These are phyloP conservation scores for Durusdinium trenchii DNA, from an alignment of 73 alveolate genomes.

Conservation along the genomic window DNA sequence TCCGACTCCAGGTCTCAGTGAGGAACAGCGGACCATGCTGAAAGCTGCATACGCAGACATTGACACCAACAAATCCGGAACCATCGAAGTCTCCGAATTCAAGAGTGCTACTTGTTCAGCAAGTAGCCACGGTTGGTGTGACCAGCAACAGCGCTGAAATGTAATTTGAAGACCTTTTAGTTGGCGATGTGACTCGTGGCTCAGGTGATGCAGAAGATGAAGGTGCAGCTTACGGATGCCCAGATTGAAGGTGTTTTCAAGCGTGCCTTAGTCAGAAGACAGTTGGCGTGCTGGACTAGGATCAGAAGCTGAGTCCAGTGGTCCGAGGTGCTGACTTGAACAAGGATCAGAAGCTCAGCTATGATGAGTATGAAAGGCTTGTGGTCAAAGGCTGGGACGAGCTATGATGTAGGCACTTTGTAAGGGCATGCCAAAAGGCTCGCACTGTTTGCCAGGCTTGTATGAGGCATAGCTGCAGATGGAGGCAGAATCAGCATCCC, in stretches of 20 bases:
- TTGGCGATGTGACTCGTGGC: neutral
- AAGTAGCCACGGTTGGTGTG: no score
- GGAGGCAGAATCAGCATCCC: no score
- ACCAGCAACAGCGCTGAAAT: no score
- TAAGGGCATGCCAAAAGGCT: no score
- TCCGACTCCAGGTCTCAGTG: slow-evolving; percentile 46
- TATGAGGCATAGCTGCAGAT: no score
- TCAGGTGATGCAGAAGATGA: slow-evolving; percentile 80
- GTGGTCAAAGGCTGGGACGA: slow-evolving; percentile 47
- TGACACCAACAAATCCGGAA: slow-evolving; percentile 50
- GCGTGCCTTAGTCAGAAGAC: neutral
- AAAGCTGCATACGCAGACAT: slow-evolving; percentile 78
- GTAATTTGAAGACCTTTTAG: neutral
- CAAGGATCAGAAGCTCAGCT: slow-evolving; percentile 82
- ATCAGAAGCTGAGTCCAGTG: neutral
- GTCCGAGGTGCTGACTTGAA: slow-evolving; percentile 82
- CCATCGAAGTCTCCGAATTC: slow-evolving; percentile 56
- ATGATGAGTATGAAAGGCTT: slow-evolving; percentile 83
- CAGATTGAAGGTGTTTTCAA: slow-evolving; percentile 85
- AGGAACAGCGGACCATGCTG: slow-evolving; percentile 74
- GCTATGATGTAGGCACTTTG: neutral
- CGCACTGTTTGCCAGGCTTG: no score
- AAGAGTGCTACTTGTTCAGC: slow-evolving; percentile 24
- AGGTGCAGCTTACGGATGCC: slow-evolving; percentile 72
- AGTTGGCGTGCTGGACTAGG: neutral